Percentiles rank a stretch among this genome's conserved stretches.
Conservation (phyloP, 2,329 filamentous ascomycete species). For the Colletotrichum navitas region DNA sequence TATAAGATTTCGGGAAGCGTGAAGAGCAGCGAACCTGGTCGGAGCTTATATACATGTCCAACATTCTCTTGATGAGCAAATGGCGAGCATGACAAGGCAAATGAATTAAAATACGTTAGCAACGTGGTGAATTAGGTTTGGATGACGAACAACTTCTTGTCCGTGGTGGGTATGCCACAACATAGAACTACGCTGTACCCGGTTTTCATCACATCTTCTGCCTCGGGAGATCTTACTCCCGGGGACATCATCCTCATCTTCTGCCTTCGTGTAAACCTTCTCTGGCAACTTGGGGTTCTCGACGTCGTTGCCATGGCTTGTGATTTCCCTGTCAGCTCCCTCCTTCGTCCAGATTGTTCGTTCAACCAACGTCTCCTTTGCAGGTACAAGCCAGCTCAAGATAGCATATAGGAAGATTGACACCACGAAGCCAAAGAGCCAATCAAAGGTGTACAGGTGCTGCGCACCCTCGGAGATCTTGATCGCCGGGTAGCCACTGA, state of each 20-base stretch:
- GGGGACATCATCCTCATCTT: neutral
- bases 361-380: conserved; percentile 35
- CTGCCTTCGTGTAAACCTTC: conserved; percentile 14
- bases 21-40: neutral
- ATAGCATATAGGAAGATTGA: conserved; percentile 33
- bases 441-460: conserved; percentile 42
- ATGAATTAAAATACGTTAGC: neutral
- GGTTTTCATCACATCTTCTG: too few species aligned
- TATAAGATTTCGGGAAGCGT: neutral
- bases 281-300: conserved; percentile 35
- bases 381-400: conserved; percentile 39
- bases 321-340: conserved; percentile 12
- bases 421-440: conserved; percentile 41
- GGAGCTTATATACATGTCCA: neutral
- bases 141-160: neutral
- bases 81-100: neutral
- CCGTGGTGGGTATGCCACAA: neutral
- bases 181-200: too few species aligned
- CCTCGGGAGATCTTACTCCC: neutral
- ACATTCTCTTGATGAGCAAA: neutral
- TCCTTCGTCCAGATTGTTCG: conserved; percentile 34
- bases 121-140: neutral
- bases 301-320: conserved; percentile 22
- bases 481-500: conserved; percentile 49
- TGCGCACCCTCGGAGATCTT: conserved; percentile 34